Conservation (phyloP, 306 rosid species). For the Clitoria ternatea region DNA sequence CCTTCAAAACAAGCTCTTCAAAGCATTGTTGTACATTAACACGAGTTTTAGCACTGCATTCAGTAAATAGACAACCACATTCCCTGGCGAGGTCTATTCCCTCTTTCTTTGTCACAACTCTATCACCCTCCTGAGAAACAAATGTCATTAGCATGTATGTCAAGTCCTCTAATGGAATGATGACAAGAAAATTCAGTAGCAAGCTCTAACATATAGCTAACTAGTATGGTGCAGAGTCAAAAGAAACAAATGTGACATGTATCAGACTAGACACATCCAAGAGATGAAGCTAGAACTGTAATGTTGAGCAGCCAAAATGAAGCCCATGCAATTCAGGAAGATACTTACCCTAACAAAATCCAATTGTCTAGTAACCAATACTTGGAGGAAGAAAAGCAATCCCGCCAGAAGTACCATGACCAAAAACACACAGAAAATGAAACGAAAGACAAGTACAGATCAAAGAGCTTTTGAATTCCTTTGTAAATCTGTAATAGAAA, state of each 20-base stretch:
- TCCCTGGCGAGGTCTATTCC: constrained; percentile 89
- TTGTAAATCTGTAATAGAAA: neutral
- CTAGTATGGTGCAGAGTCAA: constrained; percentile 13
- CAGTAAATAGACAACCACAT: constrained; percentile 85
- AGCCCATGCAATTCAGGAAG: neutral
- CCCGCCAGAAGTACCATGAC: neutral
- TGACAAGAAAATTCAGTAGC: neutral
- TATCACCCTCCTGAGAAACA: constrained; percentile 71
- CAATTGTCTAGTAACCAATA: neutral
- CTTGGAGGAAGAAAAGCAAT: neutral
- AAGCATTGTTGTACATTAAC: constrained; percentile 91
- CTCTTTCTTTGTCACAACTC: constrained; percentile 89
- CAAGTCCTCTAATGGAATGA: constrained; percentile 8
- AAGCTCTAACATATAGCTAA: too few species aligned
- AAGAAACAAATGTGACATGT: constrained; percentile 8
- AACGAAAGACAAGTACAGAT: neutral
- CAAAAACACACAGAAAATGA: neutral
- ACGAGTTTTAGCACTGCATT: constrained; percentile 98
- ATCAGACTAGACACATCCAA: neutral
- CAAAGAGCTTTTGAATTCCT: neutral
- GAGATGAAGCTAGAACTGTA: constrained; percentile 8
- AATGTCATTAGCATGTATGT: constrained; percentile 16
- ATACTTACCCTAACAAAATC: neutral
- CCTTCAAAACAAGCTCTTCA: constrained; percentile 97
- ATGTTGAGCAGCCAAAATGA: neutral